Conservation (phyloP, 306 rosid genomes). For the Trifolium fragiferum region DNA sequence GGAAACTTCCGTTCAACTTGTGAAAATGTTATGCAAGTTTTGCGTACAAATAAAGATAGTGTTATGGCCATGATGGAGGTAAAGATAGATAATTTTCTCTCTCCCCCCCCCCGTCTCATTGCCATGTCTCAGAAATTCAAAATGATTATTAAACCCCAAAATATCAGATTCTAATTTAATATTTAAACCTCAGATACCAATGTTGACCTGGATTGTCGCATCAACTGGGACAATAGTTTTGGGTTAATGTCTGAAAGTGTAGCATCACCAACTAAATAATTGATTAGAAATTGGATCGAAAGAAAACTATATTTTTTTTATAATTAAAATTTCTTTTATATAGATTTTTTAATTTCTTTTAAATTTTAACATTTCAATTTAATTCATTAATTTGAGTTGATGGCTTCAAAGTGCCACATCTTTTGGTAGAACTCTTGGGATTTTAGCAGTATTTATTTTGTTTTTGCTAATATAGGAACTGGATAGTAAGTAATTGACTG, state of each 20-base stretch:
- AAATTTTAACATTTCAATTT: background rate
- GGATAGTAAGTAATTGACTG: background rate
- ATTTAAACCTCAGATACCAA: background rate
- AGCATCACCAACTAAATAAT: too few species aligned
- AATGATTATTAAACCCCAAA: conserved; percentile 1
- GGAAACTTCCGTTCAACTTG: conserved; percentile 99
- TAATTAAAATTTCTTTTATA: too few species aligned
- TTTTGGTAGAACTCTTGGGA: too few species aligned
- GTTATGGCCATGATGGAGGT: conserved; percentile 99
- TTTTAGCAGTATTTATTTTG: background rate
- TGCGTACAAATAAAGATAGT: conserved; percentile 81
- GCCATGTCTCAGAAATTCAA: conserved; percentile 12
- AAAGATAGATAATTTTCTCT: conserved; percentile 35
- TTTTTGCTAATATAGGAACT: conserved; percentile 13
- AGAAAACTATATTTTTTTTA: too few species aligned
- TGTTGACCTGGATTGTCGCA: conserved; percentile 3
- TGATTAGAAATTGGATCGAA: too few species aligned
- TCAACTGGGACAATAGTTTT: background rate
- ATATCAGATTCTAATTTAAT: conserved; percentile 10
- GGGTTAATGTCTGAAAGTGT: too few species aligned
- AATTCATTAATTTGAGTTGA: background rate
- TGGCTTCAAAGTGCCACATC: background rate
- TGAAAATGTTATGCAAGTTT: conserved; percentile 95
- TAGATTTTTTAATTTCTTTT: too few species aligned
- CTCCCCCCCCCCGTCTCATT: background rate